These are phyloP conservation scores for Penicillium cataractarum DNA, from an alignment of 495 filamentous ascomycete genomes.

Conservation along the genomic window DNA sequence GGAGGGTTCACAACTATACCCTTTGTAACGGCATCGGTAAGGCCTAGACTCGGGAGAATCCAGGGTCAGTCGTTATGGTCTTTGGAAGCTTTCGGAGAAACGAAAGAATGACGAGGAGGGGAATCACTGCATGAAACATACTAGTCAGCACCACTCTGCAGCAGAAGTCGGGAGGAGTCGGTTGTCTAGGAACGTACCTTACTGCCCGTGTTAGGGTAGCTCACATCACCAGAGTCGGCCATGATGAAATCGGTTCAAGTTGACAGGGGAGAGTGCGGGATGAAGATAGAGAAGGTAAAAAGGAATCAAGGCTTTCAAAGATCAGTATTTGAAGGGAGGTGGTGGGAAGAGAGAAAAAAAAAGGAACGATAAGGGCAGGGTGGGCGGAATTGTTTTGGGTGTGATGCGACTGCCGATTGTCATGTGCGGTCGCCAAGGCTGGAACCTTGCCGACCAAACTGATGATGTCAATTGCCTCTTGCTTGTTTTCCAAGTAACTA, in stretches of 20 bases:
- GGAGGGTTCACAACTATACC: slow-evolving; percentile 26
- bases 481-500: not conserved
- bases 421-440: slow-evolving; percentile 27
- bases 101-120: not conserved
- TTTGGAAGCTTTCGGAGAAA: not conserved
- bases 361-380: slow-evolving; percentile 21
- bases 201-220: slow-evolving; percentile 49
- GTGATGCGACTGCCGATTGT: slow-evolving; percentile 22
- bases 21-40: slow-evolving; percentile 35
- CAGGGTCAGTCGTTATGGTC: slow-evolving; percentile 28
- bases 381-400: slow-evolving; percentile 24
- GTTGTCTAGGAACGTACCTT: slow-evolving; percentile 41
- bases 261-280: not conserved
- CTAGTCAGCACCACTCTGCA: slow-evolving; percentile 21
- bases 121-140: slow-evolving; percentile 8
- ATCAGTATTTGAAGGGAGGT: not conserved
- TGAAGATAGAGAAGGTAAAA: slow-evolving; percentile 1
- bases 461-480: slow-evolving; percentile 20
- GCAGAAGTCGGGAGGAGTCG: slow-evolving; percentile 14
- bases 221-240: slow-evolving; percentile 43
- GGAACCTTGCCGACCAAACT: slow-evolving; percentile 12
- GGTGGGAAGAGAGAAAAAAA: slow-evolving; percentile 14
- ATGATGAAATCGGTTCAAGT: slow-evolving; percentile 21
- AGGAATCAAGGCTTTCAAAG: not conserved
- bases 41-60: slow-evolving; percentile 24